phyloP scores from a whole-genome alignment of 352 stramenopile genomes.

The Phytophthora hybrid region DNA sequence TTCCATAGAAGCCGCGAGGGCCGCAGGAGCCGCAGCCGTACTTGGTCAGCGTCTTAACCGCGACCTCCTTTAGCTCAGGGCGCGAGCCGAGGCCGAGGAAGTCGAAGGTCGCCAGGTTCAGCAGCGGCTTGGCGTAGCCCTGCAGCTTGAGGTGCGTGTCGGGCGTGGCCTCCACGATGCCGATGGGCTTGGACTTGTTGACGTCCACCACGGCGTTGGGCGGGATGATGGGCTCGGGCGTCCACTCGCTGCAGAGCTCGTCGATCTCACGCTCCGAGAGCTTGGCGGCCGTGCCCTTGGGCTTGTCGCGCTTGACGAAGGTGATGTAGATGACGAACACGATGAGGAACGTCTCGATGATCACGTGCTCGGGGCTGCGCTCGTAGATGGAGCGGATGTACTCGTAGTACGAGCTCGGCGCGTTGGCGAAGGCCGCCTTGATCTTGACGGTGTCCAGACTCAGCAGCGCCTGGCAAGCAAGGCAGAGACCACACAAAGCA shows the following conservation, averaged over 20 bases:
- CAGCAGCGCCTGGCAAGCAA: conserved; percentile 58
- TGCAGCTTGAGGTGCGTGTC: conserved; percentile 87
- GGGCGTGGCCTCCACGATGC: conserved; percentile 83
- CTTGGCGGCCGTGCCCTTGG: conserved; percentile 63
- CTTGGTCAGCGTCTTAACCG: conserved; percentile 91
- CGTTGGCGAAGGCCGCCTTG: conserved; percentile 64
- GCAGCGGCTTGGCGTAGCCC: conserved; percentile 65
- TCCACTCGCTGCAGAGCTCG: conserved; percentile 91
- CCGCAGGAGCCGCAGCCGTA: conserved; percentile 98
- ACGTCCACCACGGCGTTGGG: conserved; percentile 41
- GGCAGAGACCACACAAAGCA: no score
- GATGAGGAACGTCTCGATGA: conserved; percentile 98
- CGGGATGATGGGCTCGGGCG: conserved; percentile 89
- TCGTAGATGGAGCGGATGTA: conserved; percentile 88
- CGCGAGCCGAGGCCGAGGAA: conserved; percentile 94
- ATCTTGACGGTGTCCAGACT: conserved; percentile 68
- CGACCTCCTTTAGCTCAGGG: conserved; percentile 90
- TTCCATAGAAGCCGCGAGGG: conserved; percentile 98
- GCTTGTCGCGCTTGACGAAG: conserved; percentile 86
- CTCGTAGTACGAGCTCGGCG: conserved; percentile 79
- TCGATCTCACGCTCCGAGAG: conserved; percentile 91
- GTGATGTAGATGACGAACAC: conserved; percentile 96
- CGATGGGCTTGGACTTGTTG: conserved; percentile 57
- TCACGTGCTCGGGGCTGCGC: conserved; percentile 93
- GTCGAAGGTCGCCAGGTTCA: conserved; percentile 98